Evolutionary conservation across 169 alveolate species (phyloP).

Genomic region (Toxoplasma gondii): DNA sequence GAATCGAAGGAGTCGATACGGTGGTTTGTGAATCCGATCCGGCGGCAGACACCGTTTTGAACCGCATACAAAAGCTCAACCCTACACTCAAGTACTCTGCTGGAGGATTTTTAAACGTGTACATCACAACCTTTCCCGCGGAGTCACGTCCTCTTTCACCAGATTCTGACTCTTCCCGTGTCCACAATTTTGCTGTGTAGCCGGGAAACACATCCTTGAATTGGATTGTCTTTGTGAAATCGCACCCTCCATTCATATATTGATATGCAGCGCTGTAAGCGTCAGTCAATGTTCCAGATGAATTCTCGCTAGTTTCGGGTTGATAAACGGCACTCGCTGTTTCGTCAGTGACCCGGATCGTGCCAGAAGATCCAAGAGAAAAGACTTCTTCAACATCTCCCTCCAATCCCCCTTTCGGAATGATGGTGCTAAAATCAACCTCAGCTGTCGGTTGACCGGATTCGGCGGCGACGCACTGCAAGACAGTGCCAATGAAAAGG

Average conservation of each 20-base stretch:
- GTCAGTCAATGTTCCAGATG: too few species aligned
- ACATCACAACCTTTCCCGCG: neutral
- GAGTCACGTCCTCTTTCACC: neutral
- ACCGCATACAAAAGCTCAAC: neutral
- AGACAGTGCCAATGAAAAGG: too few species aligned
- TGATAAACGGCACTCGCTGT: neutral
- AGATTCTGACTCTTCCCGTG: neutral
- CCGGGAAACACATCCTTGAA: neutral
- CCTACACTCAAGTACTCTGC: neutral
- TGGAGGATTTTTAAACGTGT: neutral
- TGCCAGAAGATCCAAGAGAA: neutral
- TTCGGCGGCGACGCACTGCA: too few species aligned
- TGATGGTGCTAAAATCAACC: neutral
- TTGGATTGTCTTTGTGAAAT: neutral
- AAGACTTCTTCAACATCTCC: neutral
- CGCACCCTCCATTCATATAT: neutral
- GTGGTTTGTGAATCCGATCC: too few species aligned
- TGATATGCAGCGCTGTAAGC: neutral
- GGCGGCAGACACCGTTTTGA: neutral
- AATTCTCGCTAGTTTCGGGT: neutral
- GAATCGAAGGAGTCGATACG: too few species aligned
- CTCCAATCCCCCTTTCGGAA: neutral
- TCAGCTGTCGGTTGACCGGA: neutral
- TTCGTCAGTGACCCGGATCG: neutral
- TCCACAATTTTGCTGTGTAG: neutral